Conservation (phyloP, 495 filamentous ascomycete species). For the Rostrohypoxylon terebratum region DNA sequence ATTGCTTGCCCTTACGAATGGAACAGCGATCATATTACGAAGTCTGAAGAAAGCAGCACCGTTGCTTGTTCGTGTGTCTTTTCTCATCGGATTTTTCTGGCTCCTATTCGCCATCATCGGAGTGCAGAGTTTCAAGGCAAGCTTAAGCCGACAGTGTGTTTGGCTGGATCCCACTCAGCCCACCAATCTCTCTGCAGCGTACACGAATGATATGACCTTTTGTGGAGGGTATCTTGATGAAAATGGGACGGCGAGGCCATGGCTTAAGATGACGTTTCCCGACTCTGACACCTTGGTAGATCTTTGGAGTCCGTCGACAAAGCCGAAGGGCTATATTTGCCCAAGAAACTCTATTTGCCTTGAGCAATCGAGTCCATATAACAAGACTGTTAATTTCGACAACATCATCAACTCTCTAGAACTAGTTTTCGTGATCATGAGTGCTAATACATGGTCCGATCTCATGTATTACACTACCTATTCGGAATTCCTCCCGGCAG, state of each 20-base stretch:
- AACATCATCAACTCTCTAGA: conserved; percentile 92
- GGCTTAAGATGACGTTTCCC: conserved; percentile 61
- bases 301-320: conserved; percentile 56
- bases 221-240: conserved; percentile 82
- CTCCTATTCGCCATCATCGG: conserved; percentile 97
- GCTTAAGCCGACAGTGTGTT: conserved; percentile 85
- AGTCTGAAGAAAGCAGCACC: conserved; percentile 97
- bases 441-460: conserved; percentile 94
- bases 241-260: conserved; percentile 71
- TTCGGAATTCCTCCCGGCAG: conserved; percentile 87
- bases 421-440: conserved; percentile 99
- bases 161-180: conserved; percentile 76
- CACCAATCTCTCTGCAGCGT: conserved; percentile 56
- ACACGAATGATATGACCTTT: conserved; percentile 72
- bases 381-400: conserved; percentile 91
- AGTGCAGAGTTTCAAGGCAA: conserved; percentile 97
- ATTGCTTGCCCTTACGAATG: conserved; percentile 88
- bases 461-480: conserved; percentile 92
- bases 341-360: conserved; percentile 85
- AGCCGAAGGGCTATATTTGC: conserved; percentile 91
- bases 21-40: conserved; percentile 91
- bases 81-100: conserved; percentile 99
- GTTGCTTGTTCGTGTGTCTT: conserved; percentile 92
- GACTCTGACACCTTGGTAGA: conserved; percentile 45
- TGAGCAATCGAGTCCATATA: conserved; percentile 81